Evolutionary conservation across 108 stramenopile genomes (phyloP).

Genomic region (Aureococcus anophagefferens): DNA sequence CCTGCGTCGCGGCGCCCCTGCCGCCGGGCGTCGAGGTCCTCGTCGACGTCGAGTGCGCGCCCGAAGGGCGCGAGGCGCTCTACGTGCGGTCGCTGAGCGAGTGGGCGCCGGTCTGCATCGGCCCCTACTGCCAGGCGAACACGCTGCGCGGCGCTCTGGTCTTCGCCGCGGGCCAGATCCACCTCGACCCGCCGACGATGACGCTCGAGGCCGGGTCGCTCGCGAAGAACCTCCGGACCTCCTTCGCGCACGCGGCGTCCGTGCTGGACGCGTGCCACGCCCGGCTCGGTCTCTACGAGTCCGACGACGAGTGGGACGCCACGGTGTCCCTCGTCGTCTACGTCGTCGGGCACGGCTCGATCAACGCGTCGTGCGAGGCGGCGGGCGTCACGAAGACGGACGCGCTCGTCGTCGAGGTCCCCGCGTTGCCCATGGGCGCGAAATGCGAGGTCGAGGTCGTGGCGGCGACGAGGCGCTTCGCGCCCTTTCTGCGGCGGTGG

Average conservation of each 20-base stretch:
- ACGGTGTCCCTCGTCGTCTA: no score
- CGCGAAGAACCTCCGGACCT: no score
- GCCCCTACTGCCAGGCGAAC: constrained; percentile 95
- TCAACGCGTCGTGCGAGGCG: no score
- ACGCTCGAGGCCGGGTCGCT: constrained; percentile 19
- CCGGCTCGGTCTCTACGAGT: neutral
- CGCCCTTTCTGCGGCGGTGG: no score
- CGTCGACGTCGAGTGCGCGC: constrained; percentile 64
- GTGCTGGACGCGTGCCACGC: neutral
- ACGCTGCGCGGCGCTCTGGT: constrained; percentile 57
- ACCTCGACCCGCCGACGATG: constrained; percentile 76
- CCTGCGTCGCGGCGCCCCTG: constrained; percentile 66
- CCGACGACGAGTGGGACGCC: no score
- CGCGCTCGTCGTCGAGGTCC: neutral
- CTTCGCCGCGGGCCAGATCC: constrained; percentile 87
- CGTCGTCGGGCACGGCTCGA: no score
- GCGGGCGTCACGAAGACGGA: neutral
- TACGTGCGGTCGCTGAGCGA: constrained; percentile 85
- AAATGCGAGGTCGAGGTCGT: no score
- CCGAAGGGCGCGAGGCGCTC: constrained; percentile 58
- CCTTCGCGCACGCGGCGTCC: neutral
- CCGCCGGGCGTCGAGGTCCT: constrained; percentile 62
- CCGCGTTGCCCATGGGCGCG: no score
- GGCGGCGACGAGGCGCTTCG: no score
- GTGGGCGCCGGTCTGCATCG: constrained; percentile 98